Base-by-base conservation (phyloP, 805 yeast genomes). In the Kodamaea restingae region DNA sequence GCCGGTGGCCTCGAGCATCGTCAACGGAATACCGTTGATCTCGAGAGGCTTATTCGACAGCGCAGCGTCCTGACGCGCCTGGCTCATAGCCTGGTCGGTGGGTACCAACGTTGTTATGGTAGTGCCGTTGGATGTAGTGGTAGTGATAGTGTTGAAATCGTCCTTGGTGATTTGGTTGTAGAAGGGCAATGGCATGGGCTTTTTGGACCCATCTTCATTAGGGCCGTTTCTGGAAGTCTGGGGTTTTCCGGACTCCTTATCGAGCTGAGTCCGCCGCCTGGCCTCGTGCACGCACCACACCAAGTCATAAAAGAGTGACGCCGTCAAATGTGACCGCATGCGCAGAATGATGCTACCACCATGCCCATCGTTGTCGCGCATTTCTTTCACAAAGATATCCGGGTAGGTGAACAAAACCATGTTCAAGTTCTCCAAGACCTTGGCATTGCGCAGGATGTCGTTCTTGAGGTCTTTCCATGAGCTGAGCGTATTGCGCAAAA, bases 221-320 rank as follows among this genome's bases (percentile, higher is more conserved):
- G 21, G 36, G 17, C 25, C 38, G 9, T 40, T 47, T 40, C 50
- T 41, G 5, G 32, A 25, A 14, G 36, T 22, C 3, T 20, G 28
- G 3, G 27, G 28, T 24, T 30, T 30, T 4, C 32, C 39, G 11
- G 36, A 33, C 15, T 50, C 52, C 36, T 62, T 65, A 30, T 60
- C 67, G 6, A 61, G 58, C 26, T 61, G 55, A 21, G 69, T 66
- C 39, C 95, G 68, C 56, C 96, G 71, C 56, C 95, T 72, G 1
- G 96, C 96, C 55, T 90, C 97, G 60, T 90, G 97, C 35, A 90
- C 83, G 58, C 95, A 84, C 88, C 95, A 88, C 9, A 90, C 91
- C 38, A 90, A 70, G 60, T 90, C 97, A 56, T 90, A 90, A 52
- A 90, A 90, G 38, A 90, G 61, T 0, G 96, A 88, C 1, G 93